These are phyloP conservation scores for Melaleuca alternifolia DNA, from an alignment of 345 rosid species.

Conservation along the genomic window DNA sequence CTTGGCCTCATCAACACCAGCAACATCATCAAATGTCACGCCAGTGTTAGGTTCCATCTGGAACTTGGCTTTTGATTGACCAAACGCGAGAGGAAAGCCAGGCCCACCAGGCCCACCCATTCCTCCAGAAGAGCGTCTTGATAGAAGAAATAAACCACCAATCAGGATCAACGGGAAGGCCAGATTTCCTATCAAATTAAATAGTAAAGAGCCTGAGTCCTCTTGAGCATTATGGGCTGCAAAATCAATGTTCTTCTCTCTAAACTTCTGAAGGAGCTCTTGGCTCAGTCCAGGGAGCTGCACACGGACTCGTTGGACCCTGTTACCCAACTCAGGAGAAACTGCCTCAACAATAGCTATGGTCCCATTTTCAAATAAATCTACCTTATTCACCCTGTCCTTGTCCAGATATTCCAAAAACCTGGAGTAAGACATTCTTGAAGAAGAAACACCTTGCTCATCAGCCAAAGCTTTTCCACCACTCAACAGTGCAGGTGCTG, in stretches of 20 bases:
- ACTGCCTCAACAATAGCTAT: constrained; percentile 97
- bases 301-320: constrained; percentile 90
- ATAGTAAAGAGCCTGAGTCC: constrained; percentile 75
- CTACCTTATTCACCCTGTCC: constrained; percentile 80
- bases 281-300: constrained; percentile 94
- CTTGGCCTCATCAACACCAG: constrained; percentile 99
- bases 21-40: constrained; percentile 95
- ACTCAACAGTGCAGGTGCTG: constrained; percentile 44
- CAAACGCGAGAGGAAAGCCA: constrained; percentile 78
- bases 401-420: constrained; percentile 92
- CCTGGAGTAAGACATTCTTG: constrained; percentile 97
- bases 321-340: constrained; percentile 93
- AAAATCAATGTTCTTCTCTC: constrained; percentile 93
- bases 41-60: constrained; percentile 99
- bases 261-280: constrained; percentile 89
- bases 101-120: constrained; percentile 99
- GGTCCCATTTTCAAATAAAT: constrained; percentile 92
- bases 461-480: constrained; percentile 78
- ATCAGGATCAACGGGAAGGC: constrained; percentile 89
- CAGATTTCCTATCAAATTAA: constrained; percentile 83
- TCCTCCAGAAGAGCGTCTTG: constrained; percentile 89
- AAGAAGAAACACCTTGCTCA: constrained; percentile 88
- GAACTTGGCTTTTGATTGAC: constrained; percentile 96
- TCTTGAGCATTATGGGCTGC: constrained; percentile 99
- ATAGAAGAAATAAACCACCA: constrained; percentile 94